Percentiles rank a stretch among this genome's conserved stretches.
Evolutionary conservation across 441 rosid genomes (phyloP).

Genomic region (Mallotus repandus): DNA sequence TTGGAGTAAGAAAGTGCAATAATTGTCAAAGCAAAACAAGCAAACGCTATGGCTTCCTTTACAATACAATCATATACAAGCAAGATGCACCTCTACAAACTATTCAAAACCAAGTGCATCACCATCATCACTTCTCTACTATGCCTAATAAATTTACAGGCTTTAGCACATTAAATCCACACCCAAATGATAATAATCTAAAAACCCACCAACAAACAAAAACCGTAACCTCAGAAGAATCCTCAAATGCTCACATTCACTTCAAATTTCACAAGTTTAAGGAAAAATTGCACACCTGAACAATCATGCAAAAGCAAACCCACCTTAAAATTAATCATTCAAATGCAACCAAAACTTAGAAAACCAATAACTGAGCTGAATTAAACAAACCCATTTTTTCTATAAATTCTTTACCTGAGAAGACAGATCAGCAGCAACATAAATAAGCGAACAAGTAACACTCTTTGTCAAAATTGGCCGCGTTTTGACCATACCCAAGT

Average conservation of each 20-base stretch:
- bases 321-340: neutral
- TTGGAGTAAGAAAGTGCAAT: too few species aligned
- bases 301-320: neutral
- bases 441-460: conserved; percentile 55
- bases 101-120: too few species aligned
- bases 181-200: neutral
- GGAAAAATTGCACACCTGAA: too few species aligned
- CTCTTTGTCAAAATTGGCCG: conserved; percentile 80
- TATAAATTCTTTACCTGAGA: conserved; percentile 56
- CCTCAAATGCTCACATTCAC: neutral
- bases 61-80: too few species aligned
- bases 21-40: too few species aligned
- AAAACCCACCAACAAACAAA: neutral
- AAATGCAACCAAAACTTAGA: neutral
- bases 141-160: too few species aligned
- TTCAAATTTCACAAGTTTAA: neutral
- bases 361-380: neutral
- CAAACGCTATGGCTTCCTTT: too few species aligned
- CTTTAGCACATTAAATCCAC: neutral
- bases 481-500: conserved; percentile 76
- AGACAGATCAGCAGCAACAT: conserved; percentile 80
- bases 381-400: too few species aligned
- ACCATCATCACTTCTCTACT: too few species aligned
- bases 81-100: too few species aligned
- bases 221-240: neutral